phyloP scores from a whole-genome alignment of 441 rosid genomes.

The Breynia disticha region DNA sequence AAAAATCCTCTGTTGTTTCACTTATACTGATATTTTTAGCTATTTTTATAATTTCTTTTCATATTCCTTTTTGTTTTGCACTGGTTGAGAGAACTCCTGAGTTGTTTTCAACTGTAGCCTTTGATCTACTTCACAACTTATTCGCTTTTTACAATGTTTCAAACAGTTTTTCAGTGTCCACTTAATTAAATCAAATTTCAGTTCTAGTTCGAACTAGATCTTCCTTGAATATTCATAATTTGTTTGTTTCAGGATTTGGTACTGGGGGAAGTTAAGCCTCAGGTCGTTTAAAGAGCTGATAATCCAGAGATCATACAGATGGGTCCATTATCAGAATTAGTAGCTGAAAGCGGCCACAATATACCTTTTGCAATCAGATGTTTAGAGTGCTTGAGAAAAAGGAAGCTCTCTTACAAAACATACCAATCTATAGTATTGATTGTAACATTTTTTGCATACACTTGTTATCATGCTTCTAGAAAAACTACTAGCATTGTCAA shows the following conservation, averaged over 20 bases:
- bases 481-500: slow-evolving; percentile 91
- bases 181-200: background rate
- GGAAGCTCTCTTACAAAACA: slow-evolving; percentile 49
- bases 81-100: too few relatives aligned
- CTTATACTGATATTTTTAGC: too few relatives aligned
- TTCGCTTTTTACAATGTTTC: too few relatives aligned
- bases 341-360: slow-evolving; percentile 10
- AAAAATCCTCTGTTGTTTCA: too few relatives aligned
- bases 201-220: background rate
- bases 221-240: background rate
- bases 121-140: too few relatives aligned
- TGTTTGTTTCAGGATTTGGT: slow-evolving; percentile 16
- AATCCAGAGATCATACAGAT: slow-evolving; percentile 23
- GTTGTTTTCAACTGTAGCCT: too few relatives aligned
- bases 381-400: slow-evolving; percentile 36
- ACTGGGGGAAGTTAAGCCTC: slow-evolving; percentile 10
- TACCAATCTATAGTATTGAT: slow-evolving; percentile 74
- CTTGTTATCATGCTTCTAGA: slow-evolving; percentile 74
- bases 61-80: too few relatives aligned
- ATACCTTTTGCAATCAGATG: slow-evolving; percentile 63
- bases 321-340: slow-evolving; percentile 40
- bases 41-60: too few relatives aligned
- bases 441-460: slow-evolving; percentile 69
- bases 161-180: too few relatives aligned
- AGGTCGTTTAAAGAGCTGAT: slow-evolving; percentile 15